Conservation (phyloP, 495 filamentous ascomycete species). For the Aspergillus coremiiformis region DNA sequence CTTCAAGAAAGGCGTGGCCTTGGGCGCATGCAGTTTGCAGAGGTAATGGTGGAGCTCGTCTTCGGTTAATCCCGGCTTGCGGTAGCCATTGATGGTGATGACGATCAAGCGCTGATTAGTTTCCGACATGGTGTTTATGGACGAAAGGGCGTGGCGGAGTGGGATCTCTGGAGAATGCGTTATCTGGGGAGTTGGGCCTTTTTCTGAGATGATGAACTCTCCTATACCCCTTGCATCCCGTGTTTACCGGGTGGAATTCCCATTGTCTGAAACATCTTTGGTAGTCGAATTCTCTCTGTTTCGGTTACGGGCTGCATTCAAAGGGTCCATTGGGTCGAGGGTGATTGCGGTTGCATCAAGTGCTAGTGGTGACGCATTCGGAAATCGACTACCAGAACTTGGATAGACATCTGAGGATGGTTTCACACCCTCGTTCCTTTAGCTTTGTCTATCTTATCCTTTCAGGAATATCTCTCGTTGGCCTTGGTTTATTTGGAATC, state of each 20-base stretch:
- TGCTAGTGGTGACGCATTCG: background rate
- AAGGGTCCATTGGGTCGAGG: background rate
- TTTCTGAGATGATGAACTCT: background rate
- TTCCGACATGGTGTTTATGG: background rate
- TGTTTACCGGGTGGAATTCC: background rate
- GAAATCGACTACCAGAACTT: background rate
- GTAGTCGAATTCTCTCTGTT: background rate
- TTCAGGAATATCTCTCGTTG: too few relatives aligned
- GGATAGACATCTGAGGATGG: too few relatives aligned
- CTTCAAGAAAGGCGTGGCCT: constrained; percentile 3
- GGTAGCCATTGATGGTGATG: constrained; percentile 12
- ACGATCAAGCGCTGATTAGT: background rate
- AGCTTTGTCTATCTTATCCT: too few relatives aligned
- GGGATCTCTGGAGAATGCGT: background rate
- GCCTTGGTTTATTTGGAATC: too few relatives aligned
- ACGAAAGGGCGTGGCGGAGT: background rate
- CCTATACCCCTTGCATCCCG: background rate
- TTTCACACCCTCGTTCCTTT: too few relatives aligned
- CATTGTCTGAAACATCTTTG: background rate
- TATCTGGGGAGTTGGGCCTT: background rate
- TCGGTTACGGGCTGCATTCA: background rate
- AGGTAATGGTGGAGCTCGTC: constrained; percentile 3
- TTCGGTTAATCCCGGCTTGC: constrained; percentile 9
- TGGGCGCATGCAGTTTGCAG: constrained; percentile 2
- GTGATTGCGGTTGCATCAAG: background rate